Evolutionary conservation across 352 stramenopile species (phyloP), one percentile per base, ranked within the genome.

Genomic region (Globisporangium orthogonon): DNA sequence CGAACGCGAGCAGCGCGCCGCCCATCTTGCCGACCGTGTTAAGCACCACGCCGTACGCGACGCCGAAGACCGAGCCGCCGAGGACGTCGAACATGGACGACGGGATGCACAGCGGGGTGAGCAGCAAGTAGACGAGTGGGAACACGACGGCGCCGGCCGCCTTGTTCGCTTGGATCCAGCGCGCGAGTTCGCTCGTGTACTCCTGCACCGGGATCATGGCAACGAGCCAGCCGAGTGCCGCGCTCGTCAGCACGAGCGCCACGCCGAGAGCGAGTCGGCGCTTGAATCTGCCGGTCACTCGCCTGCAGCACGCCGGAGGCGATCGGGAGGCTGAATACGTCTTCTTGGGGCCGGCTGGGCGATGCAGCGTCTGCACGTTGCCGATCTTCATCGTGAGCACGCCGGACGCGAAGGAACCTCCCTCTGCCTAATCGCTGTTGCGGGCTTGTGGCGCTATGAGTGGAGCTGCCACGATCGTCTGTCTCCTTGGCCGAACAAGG

Each of bases 31-130:
- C 78, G 4, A 77, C 50, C 30, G 83, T 66, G 50, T 78, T 87
- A 31, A 89, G 60, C n/a, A 80, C 6, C 3, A 68, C 50, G 31
- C 81, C 78, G 14, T 66, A 67, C 4, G 68, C 60, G 31, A 88
- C 53, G 28, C 78, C 77, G 41, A 89, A 89, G 51, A 87, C 70
- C 18, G 76, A 91, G 35, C 78, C 78, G 13, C 69, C 73, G 18
- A 85, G 58, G 31, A 86, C 74, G 57, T 91, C 78, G 51, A 89
- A 78, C 49, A 86, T 69, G 3, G 78, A 79, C 37, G 76, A 79
- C 28, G 78, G 78, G 54, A 91, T 77, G 52, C 77, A 86, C 23
- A 88, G 62, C 54, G 77, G 78, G 33, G 87, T 84, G 33, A 74
- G 65, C 10, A 87, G 40, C 29, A 65, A 73, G 47, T 86, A 69